Conservation (phyloP, 805 yeast species). For the Lipomyces oligophaga region DNA sequence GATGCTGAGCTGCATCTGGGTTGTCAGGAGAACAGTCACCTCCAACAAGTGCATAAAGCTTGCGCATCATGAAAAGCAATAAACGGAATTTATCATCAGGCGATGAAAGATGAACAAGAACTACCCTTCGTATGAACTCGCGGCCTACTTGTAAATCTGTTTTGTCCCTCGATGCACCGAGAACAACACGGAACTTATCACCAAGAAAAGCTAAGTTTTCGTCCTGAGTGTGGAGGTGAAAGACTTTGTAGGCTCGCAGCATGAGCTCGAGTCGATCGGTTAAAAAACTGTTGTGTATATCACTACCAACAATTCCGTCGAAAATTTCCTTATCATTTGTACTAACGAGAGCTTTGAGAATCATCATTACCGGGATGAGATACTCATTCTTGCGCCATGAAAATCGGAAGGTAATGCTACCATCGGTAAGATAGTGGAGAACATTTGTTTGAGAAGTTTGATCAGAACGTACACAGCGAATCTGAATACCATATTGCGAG, state of each 20-base stretch:
- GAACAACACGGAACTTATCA: constrained; percentile 90
- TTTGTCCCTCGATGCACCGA: constrained; percentile 82
- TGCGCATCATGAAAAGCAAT: constrained; percentile 91
- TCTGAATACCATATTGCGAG: constrained; percentile 86
- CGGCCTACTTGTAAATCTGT: constrained; percentile 88
- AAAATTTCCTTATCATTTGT: constrained; percentile 93
- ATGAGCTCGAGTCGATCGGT: constrained; percentile 96
- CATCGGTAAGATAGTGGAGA: constrained; percentile 91
- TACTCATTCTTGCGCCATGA: constrained; percentile 97
- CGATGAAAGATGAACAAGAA: constrained; percentile 73
- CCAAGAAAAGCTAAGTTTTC: constrained; percentile 94
- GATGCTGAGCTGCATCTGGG: constrained; percentile 99
- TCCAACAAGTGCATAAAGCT: constrained; percentile 88
- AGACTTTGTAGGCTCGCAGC: constrained; percentile 80
- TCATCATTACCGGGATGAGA: constrained; percentile 87
- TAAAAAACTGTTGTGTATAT: constrained; percentile 79
- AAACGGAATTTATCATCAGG: constrained; percentile 78
- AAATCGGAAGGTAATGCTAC: constrained; percentile 93
- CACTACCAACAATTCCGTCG: constrained; percentile 92
- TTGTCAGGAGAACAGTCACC: constrained; percentile 96
- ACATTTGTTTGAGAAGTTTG: constrained; percentile 97
- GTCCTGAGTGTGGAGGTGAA: constrained; percentile 69
- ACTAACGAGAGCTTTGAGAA: constrained; percentile 82
- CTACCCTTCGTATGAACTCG: constrained; percentile 76
- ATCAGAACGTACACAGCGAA: constrained; percentile 91